Base-by-base conservation (phyloP, 495 filamentous ascomycete genomes). In the Penicillium diatomitis region DNA sequence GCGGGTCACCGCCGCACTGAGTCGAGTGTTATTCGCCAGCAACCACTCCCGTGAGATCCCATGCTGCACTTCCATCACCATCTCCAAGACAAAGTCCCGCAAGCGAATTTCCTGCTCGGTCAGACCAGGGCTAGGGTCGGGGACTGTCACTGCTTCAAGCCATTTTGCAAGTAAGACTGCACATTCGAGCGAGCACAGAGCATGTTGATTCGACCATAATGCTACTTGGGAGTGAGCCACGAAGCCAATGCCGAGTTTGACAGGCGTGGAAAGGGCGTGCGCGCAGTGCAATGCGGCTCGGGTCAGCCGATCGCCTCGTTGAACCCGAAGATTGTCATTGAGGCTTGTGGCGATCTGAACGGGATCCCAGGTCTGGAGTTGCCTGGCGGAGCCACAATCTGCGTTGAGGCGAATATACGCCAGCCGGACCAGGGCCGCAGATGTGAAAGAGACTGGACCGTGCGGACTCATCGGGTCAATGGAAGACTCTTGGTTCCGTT, bases 131-230 rank as follows among this genome's bases (percentile, higher is more conserved):
- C 60, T 49, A 4, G 66, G 68, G 32, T 65, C 44, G 0, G 56
- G 50, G 0, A 66, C 62, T 3, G 69, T 70, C 1, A 73, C 61
- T 3, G 63, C 67, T 32, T 75, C 67, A 0, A 78, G 68, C 75
- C 75, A 78, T 48, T 77, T 77, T 32, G 69, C 70, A 8, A 87
- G 64, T 1, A 87, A 71, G 7, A 85, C 77, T 9, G 83, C 84
- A 49, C 83, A 87, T 60, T 87, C 84, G 0, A 86, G 69, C 36
- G 83, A 84, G 54, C 78, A 83, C 5, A 87, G 58, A 2, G 79
- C 80, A 53, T 87, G 81, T 51, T 87, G 83, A 53, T 85, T 83
- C 29, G 81, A 84, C 84, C 84, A 87, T 41, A 82, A 75, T 5
- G 78, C 71, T 3, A 80, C 82, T 52, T 86, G 83, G 2, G 80